These are phyloP conservation scores for Aspergillus steynii DNA, from an alignment of 495 filamentous ascomycete species.

Conservation along the genomic window DNA sequence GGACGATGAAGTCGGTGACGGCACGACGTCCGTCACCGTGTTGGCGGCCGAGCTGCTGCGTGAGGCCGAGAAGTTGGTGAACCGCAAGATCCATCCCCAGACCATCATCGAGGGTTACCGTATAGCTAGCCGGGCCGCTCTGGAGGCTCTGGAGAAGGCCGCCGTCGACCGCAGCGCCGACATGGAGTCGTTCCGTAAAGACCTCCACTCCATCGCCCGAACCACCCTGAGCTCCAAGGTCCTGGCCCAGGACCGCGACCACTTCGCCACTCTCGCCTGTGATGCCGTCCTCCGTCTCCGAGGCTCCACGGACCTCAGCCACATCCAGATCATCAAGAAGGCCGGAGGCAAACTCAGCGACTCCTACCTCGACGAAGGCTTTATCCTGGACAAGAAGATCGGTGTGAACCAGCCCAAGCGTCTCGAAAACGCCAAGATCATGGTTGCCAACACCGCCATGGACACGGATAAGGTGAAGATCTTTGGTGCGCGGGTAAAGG, in stretches of 20 bases:
- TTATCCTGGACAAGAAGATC: constrained; percentile 98
- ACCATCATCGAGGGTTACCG: constrained; percentile 99
- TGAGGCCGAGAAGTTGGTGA: constrained; percentile 94
- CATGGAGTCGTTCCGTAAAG: constrained; percentile 78
- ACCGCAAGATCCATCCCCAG: constrained; percentile 97
- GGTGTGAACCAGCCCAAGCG: constrained; percentile 98
- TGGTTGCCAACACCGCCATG: constrained; percentile 98
- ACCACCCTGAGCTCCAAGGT: constrained; percentile 99
- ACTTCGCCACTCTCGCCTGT: constrained; percentile 88
- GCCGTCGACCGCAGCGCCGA: constrained; percentile 89
- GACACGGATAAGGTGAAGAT: constrained; percentile 99
- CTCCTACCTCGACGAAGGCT: constrained; percentile 96
- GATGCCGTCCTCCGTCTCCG: constrained; percentile 90
- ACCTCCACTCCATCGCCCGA: constrained; percentile 85
- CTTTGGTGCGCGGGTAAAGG: constrained; percentile 94
- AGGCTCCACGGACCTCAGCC: constrained; percentile 90
- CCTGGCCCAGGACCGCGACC: constrained; percentile 86
- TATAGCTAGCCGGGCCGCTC: constrained; percentile 88
- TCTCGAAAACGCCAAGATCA: constrained; percentile 95
- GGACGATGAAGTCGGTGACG: constrained; percentile 97
- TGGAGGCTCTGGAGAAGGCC: constrained; percentile 76
- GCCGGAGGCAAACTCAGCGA: constrained; percentile 95
- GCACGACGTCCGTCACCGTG: constrained; percentile 89
- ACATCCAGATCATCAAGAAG: constrained; percentile 99
- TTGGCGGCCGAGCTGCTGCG: constrained; percentile 92